Conservation (phyloP, 179 eudicot species). For the Patellifolia procumbens region DNA sequence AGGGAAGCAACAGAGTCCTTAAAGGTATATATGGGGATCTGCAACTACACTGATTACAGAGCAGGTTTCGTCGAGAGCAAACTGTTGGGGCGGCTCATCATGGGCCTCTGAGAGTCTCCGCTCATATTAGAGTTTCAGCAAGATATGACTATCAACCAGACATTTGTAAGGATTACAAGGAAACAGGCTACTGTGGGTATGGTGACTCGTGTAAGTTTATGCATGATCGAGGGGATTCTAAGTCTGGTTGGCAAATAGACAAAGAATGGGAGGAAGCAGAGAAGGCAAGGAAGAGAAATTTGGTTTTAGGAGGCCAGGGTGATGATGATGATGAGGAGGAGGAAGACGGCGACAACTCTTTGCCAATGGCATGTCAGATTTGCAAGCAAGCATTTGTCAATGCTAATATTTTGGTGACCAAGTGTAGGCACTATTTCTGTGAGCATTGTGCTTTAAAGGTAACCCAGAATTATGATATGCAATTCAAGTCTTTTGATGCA, state of each 20-base stretch:
- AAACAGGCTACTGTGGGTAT: conserved; percentile 94
- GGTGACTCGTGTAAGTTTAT: conserved; percentile 96
- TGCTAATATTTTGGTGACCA: conserved; percentile 78
- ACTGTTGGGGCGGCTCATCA: conserved; percentile 84
- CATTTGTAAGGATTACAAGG: conserved; percentile 91
- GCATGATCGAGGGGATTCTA: conserved; percentile 95
- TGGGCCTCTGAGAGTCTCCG: conserved; percentile 93
- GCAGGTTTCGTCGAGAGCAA: conserved; percentile 92
- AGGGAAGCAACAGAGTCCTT: conserved; percentile 42
- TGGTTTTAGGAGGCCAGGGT: conserved; percentile 57
- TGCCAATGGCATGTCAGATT: conserved; percentile 89
- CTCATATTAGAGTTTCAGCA: conserved; percentile 84
- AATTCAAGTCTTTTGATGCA: conserved; percentile 35
- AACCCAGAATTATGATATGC: no score
- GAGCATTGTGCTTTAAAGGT: conserved; percentile 93
- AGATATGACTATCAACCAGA: conserved; percentile 97
- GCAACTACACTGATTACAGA: conserved; percentile 81
- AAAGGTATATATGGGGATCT: conserved; percentile 73
- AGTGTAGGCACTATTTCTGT: conserved; percentile 90
- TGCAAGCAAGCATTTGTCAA: conserved; percentile 89
- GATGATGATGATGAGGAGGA: conserved; percentile 46
- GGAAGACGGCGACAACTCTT: conserved; percentile 61
- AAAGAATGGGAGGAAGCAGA: conserved; percentile 91
- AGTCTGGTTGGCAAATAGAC: conserved; percentile 95
- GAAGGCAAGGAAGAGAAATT: conserved; percentile 68